Conservation (phyloP, 176 grass and related monocot genomes). For the Otatea glauca region DNA sequence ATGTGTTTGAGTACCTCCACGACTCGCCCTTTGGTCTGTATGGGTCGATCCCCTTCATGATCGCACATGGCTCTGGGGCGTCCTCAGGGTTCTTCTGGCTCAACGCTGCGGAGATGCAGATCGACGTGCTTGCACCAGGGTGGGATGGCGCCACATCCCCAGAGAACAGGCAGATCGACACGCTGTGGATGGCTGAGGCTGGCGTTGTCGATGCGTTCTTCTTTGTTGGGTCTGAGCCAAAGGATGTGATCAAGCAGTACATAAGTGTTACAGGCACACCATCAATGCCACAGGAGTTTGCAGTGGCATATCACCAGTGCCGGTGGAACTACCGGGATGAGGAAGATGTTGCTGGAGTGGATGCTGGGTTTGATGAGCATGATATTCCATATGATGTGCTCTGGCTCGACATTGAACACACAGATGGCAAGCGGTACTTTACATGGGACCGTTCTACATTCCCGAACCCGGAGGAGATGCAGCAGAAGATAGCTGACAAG, state of each 20-base stretch:
- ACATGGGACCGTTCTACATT: constrained; percentile 83
- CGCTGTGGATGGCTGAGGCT: constrained; percentile 91
- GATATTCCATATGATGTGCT: constrained; percentile 96
- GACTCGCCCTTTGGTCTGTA: constrained; percentile 92
- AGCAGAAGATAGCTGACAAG: constrained; percentile 71
- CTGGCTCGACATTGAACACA: constrained; percentile 96
- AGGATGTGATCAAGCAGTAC: constrained; percentile 87
- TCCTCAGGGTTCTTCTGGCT: constrained; percentile 98
- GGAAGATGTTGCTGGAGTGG: constrained; percentile 79
- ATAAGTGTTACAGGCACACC: constrained; percentile 76
- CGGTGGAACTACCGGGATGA: constrained; percentile 99
- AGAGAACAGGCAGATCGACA: constrained; percentile 54
- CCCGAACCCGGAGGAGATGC: constrained; percentile 84
- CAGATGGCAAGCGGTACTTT: constrained; percentile 92
- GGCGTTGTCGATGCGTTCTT: constrained; percentile 84
- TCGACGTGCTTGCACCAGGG: constrained; percentile 88
- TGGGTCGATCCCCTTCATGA: constrained; percentile 95
- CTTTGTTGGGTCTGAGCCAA: constrained; percentile 75
- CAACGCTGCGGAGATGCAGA: constrained; percentile 97
- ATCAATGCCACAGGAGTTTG: constrained; percentile 82
- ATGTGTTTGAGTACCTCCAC: constrained; percentile 89
- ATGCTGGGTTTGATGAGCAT: constrained; percentile 83
- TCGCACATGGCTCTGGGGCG: constrained; percentile 59
- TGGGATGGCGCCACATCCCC: constrained; percentile 54
- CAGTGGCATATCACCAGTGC: constrained; percentile 87